Conservation (phyloP, 805 yeast genomes). For the Yamadazyma philogaea region DNA sequence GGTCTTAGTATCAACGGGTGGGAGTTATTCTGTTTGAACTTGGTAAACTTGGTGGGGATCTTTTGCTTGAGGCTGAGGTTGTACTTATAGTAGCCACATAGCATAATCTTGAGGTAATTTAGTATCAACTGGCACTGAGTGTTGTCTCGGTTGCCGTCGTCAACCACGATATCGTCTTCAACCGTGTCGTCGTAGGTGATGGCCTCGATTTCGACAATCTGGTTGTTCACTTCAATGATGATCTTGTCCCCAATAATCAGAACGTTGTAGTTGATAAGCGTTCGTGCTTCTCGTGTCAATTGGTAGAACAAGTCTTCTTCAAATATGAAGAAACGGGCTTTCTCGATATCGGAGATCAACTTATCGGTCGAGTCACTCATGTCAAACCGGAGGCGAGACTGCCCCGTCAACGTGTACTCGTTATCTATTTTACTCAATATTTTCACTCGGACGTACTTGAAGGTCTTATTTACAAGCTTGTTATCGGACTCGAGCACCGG, state of each 20-base stretch:
- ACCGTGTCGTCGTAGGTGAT: conserved; percentile 42
- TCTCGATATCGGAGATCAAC: conserved; percentile 53
- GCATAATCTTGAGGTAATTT: conserved; percentile 53
- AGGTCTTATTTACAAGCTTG: conserved; percentile 32
- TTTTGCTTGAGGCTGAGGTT: conserved; percentile 41
- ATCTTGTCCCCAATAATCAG: conserved; percentile 62
- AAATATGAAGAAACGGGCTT: conserved; percentile 71
- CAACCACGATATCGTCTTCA: conserved; percentile 37
- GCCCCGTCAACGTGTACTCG: conserved; percentile 57
- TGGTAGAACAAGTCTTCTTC: conserved; percentile 87
- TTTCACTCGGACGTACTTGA: conserved; percentile 56
- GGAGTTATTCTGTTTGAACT: conserved; percentile 42
- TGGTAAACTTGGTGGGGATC: conserved; percentile 47
- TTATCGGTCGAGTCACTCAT: conserved; percentile 12
- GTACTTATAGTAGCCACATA: conserved; percentile 55
- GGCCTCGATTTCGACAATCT: conserved; percentile 69
- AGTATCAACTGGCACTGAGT: conserved; percentile 53
- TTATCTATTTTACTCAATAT: conserved; percentile 53
- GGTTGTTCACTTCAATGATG: conserved; percentile 60
- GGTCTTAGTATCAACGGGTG: conserved; percentile 53
- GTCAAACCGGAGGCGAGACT: conserved; percentile 37
- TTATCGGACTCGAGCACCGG: conserved; percentile 28
- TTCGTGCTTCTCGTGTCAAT: conserved; percentile 70
- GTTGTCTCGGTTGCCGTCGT: conserved; percentile 28
- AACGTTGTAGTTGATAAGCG: conserved; percentile 66